Percentiles rank a stretch among this genome's conserved stretches.
phyloP scores from a whole-genome alignment of 495 filamentous ascomycete species.

The Daldinia vernicosa region DNA sequence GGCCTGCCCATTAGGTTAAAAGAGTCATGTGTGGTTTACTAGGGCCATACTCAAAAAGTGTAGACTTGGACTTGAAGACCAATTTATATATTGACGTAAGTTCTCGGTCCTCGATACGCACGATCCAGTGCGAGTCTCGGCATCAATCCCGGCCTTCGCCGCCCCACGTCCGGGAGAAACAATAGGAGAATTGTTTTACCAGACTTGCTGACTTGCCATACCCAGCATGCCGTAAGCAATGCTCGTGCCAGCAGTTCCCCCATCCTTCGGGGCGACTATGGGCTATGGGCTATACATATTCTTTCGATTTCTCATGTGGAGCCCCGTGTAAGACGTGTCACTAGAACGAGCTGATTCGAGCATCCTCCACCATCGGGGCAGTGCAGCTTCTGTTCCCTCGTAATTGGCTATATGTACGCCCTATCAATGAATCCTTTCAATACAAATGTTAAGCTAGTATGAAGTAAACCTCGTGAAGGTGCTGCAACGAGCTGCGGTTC shows the following conservation, averaged over 20 bases:
- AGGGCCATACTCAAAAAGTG: not conserved
- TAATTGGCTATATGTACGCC: slow-evolving; percentile 31
- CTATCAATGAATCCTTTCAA: slow-evolving; percentile 12
- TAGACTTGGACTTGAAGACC: not conserved
- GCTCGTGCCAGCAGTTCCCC: slow-evolving; percentile 7
- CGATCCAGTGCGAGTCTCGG: slow-evolving; percentile 25
- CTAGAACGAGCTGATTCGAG: slow-evolving; percentile 19
- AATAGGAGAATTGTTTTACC: slow-evolving; percentile 8
- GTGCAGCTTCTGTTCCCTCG: slow-evolving; percentile 18
- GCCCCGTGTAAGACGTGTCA: slow-evolving; percentile 35
- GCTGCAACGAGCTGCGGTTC: slow-evolving; percentile 14
- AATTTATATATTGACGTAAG: not conserved
- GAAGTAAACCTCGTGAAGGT: slow-evolving; percentile 12
- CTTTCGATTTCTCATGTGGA: slow-evolving; percentile 18
- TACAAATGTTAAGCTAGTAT: not conserved
- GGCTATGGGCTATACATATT: slow-evolving; percentile 3
- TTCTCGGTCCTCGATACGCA: slow-evolving; percentile 16
- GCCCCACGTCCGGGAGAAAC: slow-evolving; percentile 13
- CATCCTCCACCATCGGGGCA: slow-evolving; percentile 31
- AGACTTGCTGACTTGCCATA: not conserved
- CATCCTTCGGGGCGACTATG: slow-evolving; percentile 21
- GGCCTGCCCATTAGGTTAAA: not conserved
- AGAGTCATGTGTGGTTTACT: not conserved
- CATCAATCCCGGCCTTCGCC: slow-evolving; percentile 18
- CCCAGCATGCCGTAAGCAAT: slow-evolving; percentile 34